Evolutionary conservation across 352 stramenopile species (phyloP).

Genomic region (Phytophthora meadii): DNA sequence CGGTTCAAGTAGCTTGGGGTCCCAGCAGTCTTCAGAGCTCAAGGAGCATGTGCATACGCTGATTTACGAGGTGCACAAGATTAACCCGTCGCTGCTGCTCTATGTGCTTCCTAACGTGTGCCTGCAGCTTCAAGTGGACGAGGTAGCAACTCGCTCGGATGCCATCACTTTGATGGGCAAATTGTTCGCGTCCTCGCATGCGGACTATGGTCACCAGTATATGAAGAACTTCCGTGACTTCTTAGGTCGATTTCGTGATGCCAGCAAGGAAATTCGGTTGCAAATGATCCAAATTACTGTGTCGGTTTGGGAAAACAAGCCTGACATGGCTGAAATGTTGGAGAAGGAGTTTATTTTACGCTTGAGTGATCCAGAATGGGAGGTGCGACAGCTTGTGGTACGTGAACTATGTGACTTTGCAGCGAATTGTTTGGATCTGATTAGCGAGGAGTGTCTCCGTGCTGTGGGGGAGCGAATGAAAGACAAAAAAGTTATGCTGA

Average conservation of each 20-base stretch:
- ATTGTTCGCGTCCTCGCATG: slow-evolving; percentile 79
- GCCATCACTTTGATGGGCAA: slow-evolving; percentile 79
- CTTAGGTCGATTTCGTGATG: slow-evolving; percentile 83
- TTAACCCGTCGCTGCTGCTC: slow-evolving; percentile 74
- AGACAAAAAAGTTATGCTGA: slow-evolving; percentile 81
- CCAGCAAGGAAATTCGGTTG: slow-evolving; percentile 87
- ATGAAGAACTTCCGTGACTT: slow-evolving; percentile 90
- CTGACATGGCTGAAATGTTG: slow-evolving; percentile 58
- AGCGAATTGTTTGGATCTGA: slow-evolving; percentile 67
- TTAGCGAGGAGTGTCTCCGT: slow-evolving; percentile 72
- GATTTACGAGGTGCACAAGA: slow-evolving; percentile 86
- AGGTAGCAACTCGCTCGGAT: slow-evolving; percentile 81
- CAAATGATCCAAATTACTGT: slow-evolving; percentile 83
- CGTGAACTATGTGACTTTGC: slow-evolving; percentile 87
- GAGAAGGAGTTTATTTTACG: slow-evolving; percentile 80
- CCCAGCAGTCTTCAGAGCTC: slow-evolving; percentile 47
- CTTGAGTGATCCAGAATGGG: slow-evolving; percentile 83
- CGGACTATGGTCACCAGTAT: slow-evolving; percentile 77
- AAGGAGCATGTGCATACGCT: slow-evolving; percentile 87
- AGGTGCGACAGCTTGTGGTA: slow-evolving; percentile 79
- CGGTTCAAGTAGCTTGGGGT: slow-evolving; percentile 24
- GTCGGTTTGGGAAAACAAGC: slow-evolving; percentile 79
- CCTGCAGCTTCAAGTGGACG: slow-evolving; percentile 87
- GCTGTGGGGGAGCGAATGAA: slow-evolving; percentile 89
- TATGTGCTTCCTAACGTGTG: slow-evolving; percentile 90